Conservation (phyloP, 2,329 filamentous ascomycete species). For the Colletotrichum liriopes region DNA sequence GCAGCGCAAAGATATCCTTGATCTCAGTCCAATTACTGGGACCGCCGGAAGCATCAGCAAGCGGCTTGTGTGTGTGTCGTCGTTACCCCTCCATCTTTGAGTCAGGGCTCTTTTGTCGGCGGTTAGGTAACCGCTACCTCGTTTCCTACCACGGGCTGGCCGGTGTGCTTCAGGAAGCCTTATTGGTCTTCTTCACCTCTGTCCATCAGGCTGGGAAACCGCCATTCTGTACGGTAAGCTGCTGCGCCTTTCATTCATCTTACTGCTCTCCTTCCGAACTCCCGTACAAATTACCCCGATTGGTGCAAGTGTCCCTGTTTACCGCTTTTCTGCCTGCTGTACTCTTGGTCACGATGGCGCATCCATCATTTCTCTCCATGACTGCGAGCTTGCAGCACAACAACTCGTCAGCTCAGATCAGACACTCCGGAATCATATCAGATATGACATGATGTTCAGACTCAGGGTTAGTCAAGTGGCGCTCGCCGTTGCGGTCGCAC, state of each 20-base stretch:
- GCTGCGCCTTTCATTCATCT: constrained; percentile 18
- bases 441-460: neutral
- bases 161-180: constrained; percentile 8
- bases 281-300: constrained; percentile 17
- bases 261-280: constrained; percentile 1
- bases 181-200: constrained; percentile 31
- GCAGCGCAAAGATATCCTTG: neutral
- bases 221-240: constrained; percentile 29
- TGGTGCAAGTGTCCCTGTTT: constrained; percentile 14
- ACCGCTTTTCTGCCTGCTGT: constrained; percentile 7
- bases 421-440: neutral
- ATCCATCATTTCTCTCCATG: neutral
- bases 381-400: constrained; percentile 2
- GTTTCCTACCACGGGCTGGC: constrained; percentile 28
- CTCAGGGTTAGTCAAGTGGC: constrained; percentile 26
- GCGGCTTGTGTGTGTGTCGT: neutral
- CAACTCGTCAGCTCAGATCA: neutral
- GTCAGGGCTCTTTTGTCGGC: neutral
- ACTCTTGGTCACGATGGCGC: constrained; percentile 7
- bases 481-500: constrained; percentile 10
- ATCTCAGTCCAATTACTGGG: neutral
- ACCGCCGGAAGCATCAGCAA: neutral
- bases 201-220: constrained; percentile 21
- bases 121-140: constrained; percentile 28
- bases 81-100: constrained; percentile 9